Conservation (phyloP, 352 stramenopile genomes). For the Pythium phragmitis region DNA sequence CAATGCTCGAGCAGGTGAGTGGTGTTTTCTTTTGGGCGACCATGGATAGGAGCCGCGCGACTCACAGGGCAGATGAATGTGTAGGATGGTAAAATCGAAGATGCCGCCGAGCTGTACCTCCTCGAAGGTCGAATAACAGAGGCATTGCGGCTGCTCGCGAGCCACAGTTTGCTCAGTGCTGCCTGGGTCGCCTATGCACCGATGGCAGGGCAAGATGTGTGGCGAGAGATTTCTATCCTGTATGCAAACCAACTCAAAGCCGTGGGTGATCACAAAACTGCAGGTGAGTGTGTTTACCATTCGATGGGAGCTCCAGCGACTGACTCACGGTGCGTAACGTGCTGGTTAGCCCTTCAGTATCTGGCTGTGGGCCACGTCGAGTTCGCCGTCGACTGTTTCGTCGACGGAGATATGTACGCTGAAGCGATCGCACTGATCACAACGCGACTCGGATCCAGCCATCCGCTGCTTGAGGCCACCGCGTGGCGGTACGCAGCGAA, state of each 20-base stretch:
- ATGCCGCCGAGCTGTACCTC: conserved; percentile 43
- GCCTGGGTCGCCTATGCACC: conserved; percentile 69
- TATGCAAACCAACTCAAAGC: conserved; percentile 59
- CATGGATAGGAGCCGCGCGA: not conserved
- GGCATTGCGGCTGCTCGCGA: conserved; percentile 54
- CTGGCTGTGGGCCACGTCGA: conserved; percentile 60
- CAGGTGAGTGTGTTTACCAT: conserved; percentile 30
- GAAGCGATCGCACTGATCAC: conserved; percentile 63
- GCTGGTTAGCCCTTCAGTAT: conserved; percentile 47
- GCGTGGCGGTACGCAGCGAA: conserved; percentile 39
- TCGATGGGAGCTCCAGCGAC: not conserved
- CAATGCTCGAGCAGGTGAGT: conserved; percentile 14
- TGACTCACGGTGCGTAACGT: not conserved
- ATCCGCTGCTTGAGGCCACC: conserved; percentile 41
- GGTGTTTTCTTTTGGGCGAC: not conserved
- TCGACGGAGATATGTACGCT: conserved; percentile 35
- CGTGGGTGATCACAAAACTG: conserved; percentile 43
- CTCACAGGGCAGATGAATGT: not conserved
- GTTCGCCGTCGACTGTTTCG: conserved; percentile 40
- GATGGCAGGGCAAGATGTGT: conserved; percentile 72
- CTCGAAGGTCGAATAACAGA: conserved; percentile 55
- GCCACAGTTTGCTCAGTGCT: conserved; percentile 40
- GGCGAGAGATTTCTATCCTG: conserved; percentile 60
- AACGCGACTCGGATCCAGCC: conserved; percentile 37
- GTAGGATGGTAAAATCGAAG: conserved; percentile 53